Conservation (phyloP, 2,329 filamentous ascomycete species). For the Sodiomyces alkalinus region DNA sequence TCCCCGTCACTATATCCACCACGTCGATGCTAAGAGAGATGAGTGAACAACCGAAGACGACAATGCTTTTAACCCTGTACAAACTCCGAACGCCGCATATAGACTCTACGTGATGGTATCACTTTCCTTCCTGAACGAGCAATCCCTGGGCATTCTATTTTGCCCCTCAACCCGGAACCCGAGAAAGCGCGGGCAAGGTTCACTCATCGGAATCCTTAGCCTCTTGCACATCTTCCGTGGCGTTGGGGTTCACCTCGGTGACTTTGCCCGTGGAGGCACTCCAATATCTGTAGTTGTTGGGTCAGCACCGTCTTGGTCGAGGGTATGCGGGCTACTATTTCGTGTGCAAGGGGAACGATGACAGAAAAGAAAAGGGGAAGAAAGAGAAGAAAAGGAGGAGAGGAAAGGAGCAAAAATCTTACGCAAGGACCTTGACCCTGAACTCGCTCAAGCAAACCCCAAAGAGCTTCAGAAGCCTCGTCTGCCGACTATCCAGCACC, state of each 20-base stretch:
- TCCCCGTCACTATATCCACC: too few relatives aligned
- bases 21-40: too few relatives aligned
- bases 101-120: too few relatives aligned
- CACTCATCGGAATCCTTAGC: not conserved
- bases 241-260: slow-evolving; percentile 31
- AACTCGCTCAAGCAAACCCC: slow-evolving; percentile 85
- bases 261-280: slow-evolving; percentile 41
- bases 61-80: too few relatives aligned
- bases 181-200: not conserved
- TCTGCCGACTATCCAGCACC: slow-evolving; percentile 78
- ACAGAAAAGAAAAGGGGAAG: not conserved
- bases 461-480: slow-evolving; percentile 85
- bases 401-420: slow-evolving; percentile 18
- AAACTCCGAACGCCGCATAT: too few relatives aligned
- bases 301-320: too few relatives aligned
- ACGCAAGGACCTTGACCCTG: slow-evolving; percentile 63
- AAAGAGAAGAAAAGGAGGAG: not conserved
- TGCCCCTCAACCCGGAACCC: not conserved
- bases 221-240: slow-evolving; percentile 21
- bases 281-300: slow-evolving; percentile 48
- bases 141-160: not conserved
- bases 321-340: too few relatives aligned
- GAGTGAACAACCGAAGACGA: too few relatives aligned
- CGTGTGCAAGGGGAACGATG: too few relatives aligned
- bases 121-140: too few relatives aligned